These are phyloP conservation scores for Leersia perrieri DNA, from an alignment of 176 grass and related monocot genomes.

Conservation along the genomic window DNA sequence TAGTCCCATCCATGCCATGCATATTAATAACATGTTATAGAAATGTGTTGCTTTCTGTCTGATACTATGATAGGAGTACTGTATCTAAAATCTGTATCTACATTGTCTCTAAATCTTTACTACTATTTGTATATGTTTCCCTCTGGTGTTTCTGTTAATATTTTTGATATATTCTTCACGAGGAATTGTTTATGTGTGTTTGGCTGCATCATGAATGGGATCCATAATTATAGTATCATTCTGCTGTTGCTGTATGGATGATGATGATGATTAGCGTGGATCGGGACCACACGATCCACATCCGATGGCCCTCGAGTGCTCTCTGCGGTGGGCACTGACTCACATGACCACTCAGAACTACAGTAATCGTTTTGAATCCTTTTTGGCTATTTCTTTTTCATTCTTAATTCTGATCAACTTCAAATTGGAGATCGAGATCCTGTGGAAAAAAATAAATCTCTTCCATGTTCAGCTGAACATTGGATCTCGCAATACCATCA, in stretches of 20 bases:
- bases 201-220: neutral
- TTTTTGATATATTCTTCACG: neutral
- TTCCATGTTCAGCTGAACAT: neutral
- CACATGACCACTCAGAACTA: neutral
- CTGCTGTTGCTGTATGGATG: neutral
- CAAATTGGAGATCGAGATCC: neutral
- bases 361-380: neutral
- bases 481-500: neutral
- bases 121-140: neutral
- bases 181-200: neutral
- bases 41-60: constrained; percentile 3
- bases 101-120: neutral
- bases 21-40: neutral
- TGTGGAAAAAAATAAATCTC: neutral
- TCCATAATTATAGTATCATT: neutral
- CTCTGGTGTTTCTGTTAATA: neutral
- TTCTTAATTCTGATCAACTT: neutral
- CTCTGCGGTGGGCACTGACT: neutral
- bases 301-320: constrained; percentile 18
- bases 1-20: constrained; percentile 11
- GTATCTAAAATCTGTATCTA: neutral
- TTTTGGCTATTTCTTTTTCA: neutral
- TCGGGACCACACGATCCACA: constrained; percentile 25
- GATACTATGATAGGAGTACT: no score
- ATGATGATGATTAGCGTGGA: neutral